phyloP scores from a whole-genome alignment of 352 stramenopile genomes.

The Pythium folliculosum region DNA sequence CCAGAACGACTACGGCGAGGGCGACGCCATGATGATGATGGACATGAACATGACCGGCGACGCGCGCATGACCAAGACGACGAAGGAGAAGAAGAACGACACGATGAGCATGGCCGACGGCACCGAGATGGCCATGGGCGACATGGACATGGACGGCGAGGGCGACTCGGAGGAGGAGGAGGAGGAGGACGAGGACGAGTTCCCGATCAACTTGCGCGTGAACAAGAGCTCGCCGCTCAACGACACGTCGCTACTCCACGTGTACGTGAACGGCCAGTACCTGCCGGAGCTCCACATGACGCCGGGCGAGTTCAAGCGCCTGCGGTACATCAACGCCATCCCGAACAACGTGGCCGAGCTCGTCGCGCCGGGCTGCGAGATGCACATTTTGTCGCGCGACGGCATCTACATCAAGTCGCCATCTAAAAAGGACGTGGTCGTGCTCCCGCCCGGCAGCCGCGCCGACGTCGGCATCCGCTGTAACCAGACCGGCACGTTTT shows the following conservation, averaged over 20 bases:
- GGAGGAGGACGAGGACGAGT: conserved; percentile 30
- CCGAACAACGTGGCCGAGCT: conserved; percentile 82
- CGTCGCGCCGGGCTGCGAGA: conserved; percentile 50
- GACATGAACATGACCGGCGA: conserved; percentile 30
- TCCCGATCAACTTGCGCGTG: conserved; percentile 46
- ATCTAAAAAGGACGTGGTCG: conserved; percentile 45
- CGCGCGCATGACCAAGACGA: conserved; percentile 15
- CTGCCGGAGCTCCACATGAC: conserved; percentile 56
- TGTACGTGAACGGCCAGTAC: conserved; percentile 80
- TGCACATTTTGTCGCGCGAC: conserved; percentile 69
- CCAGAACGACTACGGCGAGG: conserved; percentile 47
- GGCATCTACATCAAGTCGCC: conserved; percentile 63
- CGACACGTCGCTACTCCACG: conserved; percentile 66
- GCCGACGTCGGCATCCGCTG: conserved; percentile 66
- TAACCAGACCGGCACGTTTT: conserved; percentile 50
- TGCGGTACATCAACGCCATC: conserved; percentile 77
- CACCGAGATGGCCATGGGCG: conserved; percentile 4
- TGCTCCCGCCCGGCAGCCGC: conserved; percentile 66
- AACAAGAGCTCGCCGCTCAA: conserved; percentile 56
- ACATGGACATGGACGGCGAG: conserved; percentile 23
- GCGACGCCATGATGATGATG: conserved; percentile 27
- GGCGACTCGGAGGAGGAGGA: conserved; percentile 22
- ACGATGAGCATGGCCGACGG: conserved; percentile 7
- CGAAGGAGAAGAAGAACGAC: conserved; percentile 17
- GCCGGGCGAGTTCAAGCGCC: conserved; percentile 57